Evolutionary conservation across 78 protist genomes (phyloP), one percentile per base, ranked within the genome.

Genomic region (Dictyostelium brefeldianum): DNA sequence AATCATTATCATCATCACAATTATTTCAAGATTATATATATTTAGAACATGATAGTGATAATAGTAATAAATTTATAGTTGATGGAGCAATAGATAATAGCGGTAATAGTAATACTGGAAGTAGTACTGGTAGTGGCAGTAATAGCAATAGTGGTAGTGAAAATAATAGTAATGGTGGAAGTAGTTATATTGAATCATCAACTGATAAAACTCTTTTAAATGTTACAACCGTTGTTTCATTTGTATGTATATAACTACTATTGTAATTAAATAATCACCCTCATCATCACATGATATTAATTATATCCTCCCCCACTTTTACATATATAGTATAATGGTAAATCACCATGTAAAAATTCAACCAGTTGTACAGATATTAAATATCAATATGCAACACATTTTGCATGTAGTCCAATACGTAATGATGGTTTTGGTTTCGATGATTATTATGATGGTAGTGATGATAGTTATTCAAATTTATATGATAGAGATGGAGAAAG

Each of bases 391-490:
- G 43, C 43, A 36, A 36, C 43, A 36, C 43, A 36, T 36, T 36
- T 3, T 36, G 43, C 43, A 36, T 36, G 43, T 36, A 36, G 43
- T 36, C 43, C 43, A 36, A 36, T 36, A 36, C 5, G 43, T 3
- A 36, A 36, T 36, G 70, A 62, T 11, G 70, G 36, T 22, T 62
- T 62, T 22, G n/a, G 18, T 10, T 25, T 5, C 6, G 69, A 31
- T 62, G 70, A 25, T 25, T 25, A 31, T 62, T n/a, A 51, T 69
- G 79, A 78, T 27, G 67, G 80, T 51, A 27, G 69, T 20, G 27
- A 47, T 27, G 51, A 27, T 41, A 48, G n/a, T 62, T n/a, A n/a
- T n/a, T 11, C 70, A 25, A 29, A 29, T 11, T 17, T 10, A 62
- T 62, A 25, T 62, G n/a, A n/a, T n/a, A n/a, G n/a, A n/a, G n/a